Base-by-base conservation (phyloP, 768 basidiomycete genomes). In the Termitomyces sp. region DNA sequence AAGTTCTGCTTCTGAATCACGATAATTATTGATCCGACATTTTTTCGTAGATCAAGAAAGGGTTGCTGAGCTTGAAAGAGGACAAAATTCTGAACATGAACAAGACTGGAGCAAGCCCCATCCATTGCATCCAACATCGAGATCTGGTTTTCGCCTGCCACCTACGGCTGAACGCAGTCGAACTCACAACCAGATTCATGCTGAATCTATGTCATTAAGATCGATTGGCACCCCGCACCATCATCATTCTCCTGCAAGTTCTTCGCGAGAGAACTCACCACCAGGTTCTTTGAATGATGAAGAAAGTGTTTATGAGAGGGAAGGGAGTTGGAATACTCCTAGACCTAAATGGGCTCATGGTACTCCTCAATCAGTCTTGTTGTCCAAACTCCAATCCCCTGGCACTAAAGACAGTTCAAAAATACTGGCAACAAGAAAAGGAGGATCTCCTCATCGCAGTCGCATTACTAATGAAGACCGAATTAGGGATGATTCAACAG, bases 281-380 rank as follows among this genome's bases (percentile, higher is more conserved):
- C 63, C 67, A 14, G 61, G 66, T 19, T 78, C 76, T 21, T 54
- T 70, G 35, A 62, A 61, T 17, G 64, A 70, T 5, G 61, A 56
- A 14, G 66, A 71, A 40, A 48, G 62, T 30, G 50, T 63, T 9
- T 67, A 69, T 47, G 77, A 79, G 61, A 77, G 84, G 48, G 86
- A 87, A 68, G 75, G 83, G 48, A 87, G 87, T 62, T 87, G 85
- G 86, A 84, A 85, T 66, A 78, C 85, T 8, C 83, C 81, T n/a
- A 79, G 75, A 38, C 84, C 82, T 7, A 77, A 73, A 50, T 86
- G 85, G 85, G 65, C 70, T 19, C 60, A 62, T 33, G 67, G 62
- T 49, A 46, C 55, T 31, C 48, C 56, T 44, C 41, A 44, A 15
- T 42, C 60, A n/a, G 42, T 38, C 10, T 61, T 62, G 17, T 62